Evolutionary conservation across 768 basidiomycete species (phyloP).

Genomic region (Cystofilobasidium bisporidii): DNA sequence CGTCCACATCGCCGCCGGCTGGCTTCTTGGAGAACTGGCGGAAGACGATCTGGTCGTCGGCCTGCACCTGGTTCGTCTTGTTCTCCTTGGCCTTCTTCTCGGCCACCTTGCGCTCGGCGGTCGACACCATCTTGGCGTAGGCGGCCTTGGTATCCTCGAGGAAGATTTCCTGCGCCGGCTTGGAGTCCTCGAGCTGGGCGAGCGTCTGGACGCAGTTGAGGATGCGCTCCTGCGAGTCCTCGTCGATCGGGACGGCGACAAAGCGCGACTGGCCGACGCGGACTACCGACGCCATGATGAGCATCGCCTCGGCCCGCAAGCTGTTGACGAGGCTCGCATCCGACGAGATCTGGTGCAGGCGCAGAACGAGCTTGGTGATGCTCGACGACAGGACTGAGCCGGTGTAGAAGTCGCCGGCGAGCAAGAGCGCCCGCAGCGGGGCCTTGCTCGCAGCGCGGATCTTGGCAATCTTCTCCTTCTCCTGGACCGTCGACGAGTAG

Average conservation of each 20-base stretch:
- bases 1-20: constrained; percentile 56
- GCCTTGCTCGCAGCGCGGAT: constrained; percentile 83
- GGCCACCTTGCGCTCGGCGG: constrained; percentile 86
- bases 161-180: constrained; percentile 46
- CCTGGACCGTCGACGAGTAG: constrained; percentile 49
- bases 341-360: constrained; percentile 49
- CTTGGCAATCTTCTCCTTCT: constrained; percentile 56
- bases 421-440: constrained; percentile 75
- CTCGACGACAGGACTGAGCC: constrained; percentile 80
- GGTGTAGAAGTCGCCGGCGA: constrained; percentile 96
- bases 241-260: constrained; percentile 87
- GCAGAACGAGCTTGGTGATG: constrained; percentile 80
- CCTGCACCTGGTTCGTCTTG: constrained; percentile 60
- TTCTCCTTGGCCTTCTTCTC: constrained; percentile 80
- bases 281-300: constrained; percentile 95
- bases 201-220: constrained; percentile 91
- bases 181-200: constrained; percentile 57
- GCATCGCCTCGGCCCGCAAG: constrained; percentile 88
- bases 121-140: constrained; percentile 88
- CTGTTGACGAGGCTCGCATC: constrained; percentile 57
- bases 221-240: constrained; percentile 92
- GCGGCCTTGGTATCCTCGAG: constrained; percentile 72
- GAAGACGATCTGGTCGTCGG: constrained; percentile 86
- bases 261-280: constrained; percentile 97
- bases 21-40: constrained; percentile 91